phyloP scores from a whole-genome alignment of 225 moss, liverwort and hornwort genomes.

The Marchantia paleacea region DNA sequence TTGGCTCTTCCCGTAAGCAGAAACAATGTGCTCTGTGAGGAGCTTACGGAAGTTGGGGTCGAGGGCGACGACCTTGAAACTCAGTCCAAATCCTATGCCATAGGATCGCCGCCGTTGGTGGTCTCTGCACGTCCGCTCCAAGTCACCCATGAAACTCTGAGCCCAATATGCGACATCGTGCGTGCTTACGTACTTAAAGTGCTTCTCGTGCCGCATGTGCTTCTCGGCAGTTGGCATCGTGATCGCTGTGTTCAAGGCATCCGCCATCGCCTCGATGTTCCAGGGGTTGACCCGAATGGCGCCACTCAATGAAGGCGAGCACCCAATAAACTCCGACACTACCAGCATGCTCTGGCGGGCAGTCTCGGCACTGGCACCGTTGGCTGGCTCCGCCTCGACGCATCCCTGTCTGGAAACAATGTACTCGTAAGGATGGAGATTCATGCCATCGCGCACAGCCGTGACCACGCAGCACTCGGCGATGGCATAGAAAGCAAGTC shows the following conservation, averaged over 20 bases:
- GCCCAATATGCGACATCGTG: conserved; percentile 89
- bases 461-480: conserved; percentile 94
- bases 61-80: conserved; percentile 80
- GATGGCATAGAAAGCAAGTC: conserved; percentile 77
- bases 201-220: conserved; percentile 83
- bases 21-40: conserved; percentile 67
- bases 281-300: conserved; percentile 91
- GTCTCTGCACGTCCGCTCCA: conserved; percentile 79
- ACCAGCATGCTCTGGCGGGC: conserved; percentile 71
- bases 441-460: conserved; percentile 91
- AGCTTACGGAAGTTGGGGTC: conserved; percentile 90
- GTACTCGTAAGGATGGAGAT: conserved; percentile 88
- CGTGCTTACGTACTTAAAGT: conserved; percentile 74
- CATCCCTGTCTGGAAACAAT: conserved; percentile 72
- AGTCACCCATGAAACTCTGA: conserved; percentile 78
- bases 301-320: conserved; percentile 90
- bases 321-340: conserved; percentile 90
- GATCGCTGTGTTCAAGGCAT: conserved; percentile 81
- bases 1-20: conserved; percentile 60
- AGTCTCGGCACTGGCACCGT: conserved; percentile 21
- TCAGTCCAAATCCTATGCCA: conserved; percentile 86
- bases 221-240: conserved; percentile 64
- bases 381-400: conserved; percentile 39
- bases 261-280: conserved; percentile 85
- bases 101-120: conserved; percentile 68